These are phyloP conservation scores for Schizochytrium sp. DNA, from an alignment of 108 stramenopile species.

Conservation along the genomic window DNA sequence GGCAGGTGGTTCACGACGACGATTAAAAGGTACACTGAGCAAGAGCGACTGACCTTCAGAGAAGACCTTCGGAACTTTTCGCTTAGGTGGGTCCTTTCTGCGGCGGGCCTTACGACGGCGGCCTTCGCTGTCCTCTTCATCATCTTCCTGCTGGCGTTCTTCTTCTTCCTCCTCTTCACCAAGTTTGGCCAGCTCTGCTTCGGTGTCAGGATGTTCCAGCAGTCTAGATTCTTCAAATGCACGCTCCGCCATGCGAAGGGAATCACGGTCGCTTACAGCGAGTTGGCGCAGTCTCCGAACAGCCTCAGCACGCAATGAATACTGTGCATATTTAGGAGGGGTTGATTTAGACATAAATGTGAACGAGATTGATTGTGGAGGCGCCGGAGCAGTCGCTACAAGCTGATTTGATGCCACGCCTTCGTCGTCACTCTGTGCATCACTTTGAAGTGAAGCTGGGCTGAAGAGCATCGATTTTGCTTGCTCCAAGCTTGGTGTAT, in stretches of 20 bases:
- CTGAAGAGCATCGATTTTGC: too few relatives aligned
- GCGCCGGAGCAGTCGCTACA: not conserved
- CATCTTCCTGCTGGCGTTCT: constrained; percentile 11
- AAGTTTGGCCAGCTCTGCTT: constrained; percentile 2
- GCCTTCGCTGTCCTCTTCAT: not conserved
- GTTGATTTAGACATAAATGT: constrained; percentile 23
- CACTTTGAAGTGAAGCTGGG: not conserved
- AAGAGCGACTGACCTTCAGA: not conserved
- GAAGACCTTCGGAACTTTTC: constrained; percentile 15
- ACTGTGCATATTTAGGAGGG: constrained; percentile 58
- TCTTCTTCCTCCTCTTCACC: not conserved
- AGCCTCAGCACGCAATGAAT: constrained; percentile 51
- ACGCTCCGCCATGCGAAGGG: constrained; percentile 20
- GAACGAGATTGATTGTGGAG: constrained; percentile 6
- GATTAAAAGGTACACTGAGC: not conserved
- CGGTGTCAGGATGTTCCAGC: constrained; percentile 43
- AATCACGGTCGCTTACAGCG: not conserved
- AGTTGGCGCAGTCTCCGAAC: constrained; percentile 45
- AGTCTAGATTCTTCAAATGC: constrained; percentile 50
- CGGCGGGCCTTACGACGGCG: not conserved
- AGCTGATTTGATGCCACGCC: not conserved
- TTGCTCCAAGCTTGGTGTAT: too few relatives aligned
- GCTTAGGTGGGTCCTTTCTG: not conserved
- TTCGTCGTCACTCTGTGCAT: not conserved
- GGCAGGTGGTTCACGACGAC: not conserved